Evolutionary conservation across 73 alveolate species (phyloP), one percentile per base, ranked within the genome.

Genomic region (Paramecium tetraurelia): DNA sequence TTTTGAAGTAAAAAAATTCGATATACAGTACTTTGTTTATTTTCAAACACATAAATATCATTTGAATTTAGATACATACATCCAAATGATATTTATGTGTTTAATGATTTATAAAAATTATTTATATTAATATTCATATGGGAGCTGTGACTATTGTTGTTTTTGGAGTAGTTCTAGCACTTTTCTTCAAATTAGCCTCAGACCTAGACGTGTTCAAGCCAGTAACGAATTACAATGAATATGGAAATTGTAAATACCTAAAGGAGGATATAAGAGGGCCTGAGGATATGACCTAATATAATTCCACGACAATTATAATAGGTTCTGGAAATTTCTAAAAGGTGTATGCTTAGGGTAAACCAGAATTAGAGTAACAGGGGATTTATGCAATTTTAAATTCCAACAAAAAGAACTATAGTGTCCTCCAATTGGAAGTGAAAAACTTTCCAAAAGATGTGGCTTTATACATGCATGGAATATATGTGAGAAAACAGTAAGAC

Each of bases 241-340:
- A 72, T 38, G 59, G 58, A 36, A 43, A 80, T 46, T 80, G 90
- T 41, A 40, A 80, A 43, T 80, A 80, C 24, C 16, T 80, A 24
- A 43, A 46, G n/a, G 90, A 20, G 18, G 90, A 80, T 22, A 80
- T 80, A 21, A 46, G 22, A 80, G 90, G 90, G 10, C 90, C 90
- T 11, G 90, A 80, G 22, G 90, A 80, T 22, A 21, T 80, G 70
- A 24, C 70, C 6, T 41, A 31, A 9, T 80, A 0, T 63, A 80
- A 80, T 22, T 21, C 48, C 46, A 80, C 46, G 14, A 80, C 57
- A 31, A 40, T 80, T 14, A 40, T 80, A 5, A 46, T 48, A 5
- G 90, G 90, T 43, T 80, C 90, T 18, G 90, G 76, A 44, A 35
- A 80, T 35, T 80, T 41, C 57, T 24, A 31, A 4, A 48, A 80